Evolutionary conservation across 2,329 filamentous ascomycete species (phyloP), one percentile per base, ranked within the genome.

Genomic region (Colletotrichum gloeosporioides): DNA sequence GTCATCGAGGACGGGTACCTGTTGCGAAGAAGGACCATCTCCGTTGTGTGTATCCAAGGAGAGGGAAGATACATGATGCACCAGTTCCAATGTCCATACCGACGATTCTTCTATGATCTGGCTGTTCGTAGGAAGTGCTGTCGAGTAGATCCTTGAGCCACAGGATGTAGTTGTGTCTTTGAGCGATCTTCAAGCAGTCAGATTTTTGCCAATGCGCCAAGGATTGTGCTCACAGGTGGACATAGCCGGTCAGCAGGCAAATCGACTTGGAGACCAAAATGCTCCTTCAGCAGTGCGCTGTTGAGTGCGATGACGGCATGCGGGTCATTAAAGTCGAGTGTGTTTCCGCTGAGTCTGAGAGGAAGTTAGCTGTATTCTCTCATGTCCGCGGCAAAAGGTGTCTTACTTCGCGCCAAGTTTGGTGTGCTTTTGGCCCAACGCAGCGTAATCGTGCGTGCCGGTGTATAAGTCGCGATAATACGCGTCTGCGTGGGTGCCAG

Each of bases 51-150:
- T 94, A 95, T 25, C 93, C 95, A 1, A 99, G 89, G 2, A 99
- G 90, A 3, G 96, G 94, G 82, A 99, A 99, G 80, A 99, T 98
- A 80, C 94, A 94, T 79, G 95, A 98, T 18, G 96, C 95, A 3
- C 97, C 97, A 1, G 96, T 98, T 55, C 97, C 97, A 77, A 98
- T 93, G 79, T 98, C 96, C 3, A 98, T 85, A 0, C 96, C 96
- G 1, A 90, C 83, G 3, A 95, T 87, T 57, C 88, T 85, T n/a
- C 90, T 86, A 1, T 53, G 44, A 3, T 82, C 82, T 3, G 83
- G 81, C 4, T 83, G 80, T 4, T 89, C 85, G 78, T 92, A 93
- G 0, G 86, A 87, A 0, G 93, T 94, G 1, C 92, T 93, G 81
- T 98, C 95, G 8, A 99, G 82, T 0, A 99, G 90, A 4, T 90